Evolutionary conservation across 2,329 filamentous ascomycete genomes (phyloP).

Genomic region (Hypoxylon sp.): DNA sequence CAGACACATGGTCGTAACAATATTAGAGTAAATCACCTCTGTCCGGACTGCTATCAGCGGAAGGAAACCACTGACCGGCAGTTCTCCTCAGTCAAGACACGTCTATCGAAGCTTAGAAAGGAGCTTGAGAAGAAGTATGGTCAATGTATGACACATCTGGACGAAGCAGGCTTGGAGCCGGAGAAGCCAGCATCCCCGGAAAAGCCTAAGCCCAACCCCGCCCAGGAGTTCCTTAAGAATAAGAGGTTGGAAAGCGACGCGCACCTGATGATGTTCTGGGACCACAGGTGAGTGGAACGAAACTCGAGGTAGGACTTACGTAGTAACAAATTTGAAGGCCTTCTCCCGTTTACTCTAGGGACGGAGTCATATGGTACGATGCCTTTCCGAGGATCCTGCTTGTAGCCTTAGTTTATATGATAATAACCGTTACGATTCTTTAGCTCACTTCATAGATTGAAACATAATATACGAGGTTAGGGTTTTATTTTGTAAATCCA

Average conservation of each 20-base stretch:
- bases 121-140: constrained; percentile 46
- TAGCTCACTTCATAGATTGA: background rate
- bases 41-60: constrained; percentile 38
- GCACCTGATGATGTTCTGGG: constrained; percentile 47
- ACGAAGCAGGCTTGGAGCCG: constrained; percentile 39
- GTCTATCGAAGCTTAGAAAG: constrained; percentile 36
- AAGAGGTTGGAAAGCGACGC: constrained; percentile 43
- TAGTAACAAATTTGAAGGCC: background rate
- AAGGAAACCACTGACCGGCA: constrained; percentile 28
- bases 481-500: no score
- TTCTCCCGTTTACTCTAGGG: background rate
- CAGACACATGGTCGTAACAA: constrained; percentile 44
- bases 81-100: constrained; percentile 33
- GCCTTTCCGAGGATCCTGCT: background rate
- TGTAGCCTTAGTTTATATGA: background rate
- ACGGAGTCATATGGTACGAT: background rate
- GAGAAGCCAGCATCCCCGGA: background rate
- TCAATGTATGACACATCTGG: constrained; percentile 39
- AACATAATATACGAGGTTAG: background rate
- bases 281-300: constrained; percentile 10
- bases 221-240: constrained; percentile 40
- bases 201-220: constrained; percentile 20
- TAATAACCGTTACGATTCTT: background rate
- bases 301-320: background rate
- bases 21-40: constrained; percentile 35